Evolutionary conservation across 257 asterid species (phyloP).

Genomic region (Scutellaria minor): DNA sequence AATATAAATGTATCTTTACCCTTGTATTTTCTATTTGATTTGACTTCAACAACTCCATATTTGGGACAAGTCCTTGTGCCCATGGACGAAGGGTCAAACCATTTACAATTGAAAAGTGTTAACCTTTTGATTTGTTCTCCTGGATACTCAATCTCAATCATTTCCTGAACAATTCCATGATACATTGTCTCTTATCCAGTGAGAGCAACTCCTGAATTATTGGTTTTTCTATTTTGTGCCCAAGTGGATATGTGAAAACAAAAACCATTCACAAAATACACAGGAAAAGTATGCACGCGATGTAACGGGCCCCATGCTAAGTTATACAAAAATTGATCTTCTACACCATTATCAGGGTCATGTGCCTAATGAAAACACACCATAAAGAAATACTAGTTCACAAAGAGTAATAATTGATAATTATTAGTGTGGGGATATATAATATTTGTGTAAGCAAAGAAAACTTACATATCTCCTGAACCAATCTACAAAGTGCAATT

Average conservation of each 20-base stretch:
- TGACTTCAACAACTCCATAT: too few species aligned
- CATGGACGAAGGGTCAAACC: too few species aligned
- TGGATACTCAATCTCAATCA: too few species aligned
- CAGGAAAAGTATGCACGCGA: neutral
- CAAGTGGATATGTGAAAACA: neutral
- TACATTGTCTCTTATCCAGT: neutral
- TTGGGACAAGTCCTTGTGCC: too few species aligned
- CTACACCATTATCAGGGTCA: neutral
- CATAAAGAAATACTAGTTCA: neutral
- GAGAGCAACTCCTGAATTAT: neutral
- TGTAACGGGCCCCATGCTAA: neutral
- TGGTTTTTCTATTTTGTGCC: neutral
- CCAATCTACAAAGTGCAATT: neutral
- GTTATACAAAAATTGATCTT: neutral
- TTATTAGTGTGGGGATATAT: neutral
- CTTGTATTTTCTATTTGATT: too few species aligned
- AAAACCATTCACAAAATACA: slow-evolving; percentile 8
- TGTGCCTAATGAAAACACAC: neutral
- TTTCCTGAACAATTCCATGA: neutral
- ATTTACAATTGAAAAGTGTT: too few species aligned
- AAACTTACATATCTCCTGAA: neutral
- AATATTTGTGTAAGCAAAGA: neutral
- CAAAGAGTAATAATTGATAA: too few species aligned
- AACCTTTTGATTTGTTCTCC: too few species aligned
- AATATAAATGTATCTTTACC: too few species aligned